Percentiles rank a stretch among this genome's conserved stretches.
These are phyloP conservation scores for Aureobasidium sp. DNA, from an alignment of 2,329 filamentous ascomycete species.

Conservation along the genomic window DNA sequence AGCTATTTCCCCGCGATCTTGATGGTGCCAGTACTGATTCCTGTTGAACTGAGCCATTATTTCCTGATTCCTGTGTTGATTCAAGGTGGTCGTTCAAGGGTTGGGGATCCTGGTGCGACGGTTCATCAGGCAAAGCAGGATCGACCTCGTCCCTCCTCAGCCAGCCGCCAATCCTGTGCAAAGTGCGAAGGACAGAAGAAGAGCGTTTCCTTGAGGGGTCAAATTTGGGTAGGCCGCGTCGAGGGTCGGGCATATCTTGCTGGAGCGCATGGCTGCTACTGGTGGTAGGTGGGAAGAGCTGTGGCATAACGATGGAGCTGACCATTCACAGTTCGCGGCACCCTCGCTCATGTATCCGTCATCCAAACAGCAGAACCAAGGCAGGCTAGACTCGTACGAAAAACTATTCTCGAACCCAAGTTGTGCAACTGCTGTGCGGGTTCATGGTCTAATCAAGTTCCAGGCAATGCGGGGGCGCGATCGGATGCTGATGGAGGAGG, in stretches of 20 bases:
- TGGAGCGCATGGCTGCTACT: slow-evolving; percentile 14
- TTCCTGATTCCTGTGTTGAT: slow-evolving; percentile 7
- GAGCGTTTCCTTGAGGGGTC: slow-evolving; percentile 27
- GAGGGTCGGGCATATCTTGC: slow-evolving; percentile 17
- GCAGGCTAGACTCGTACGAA: slow-evolving; percentile 5
- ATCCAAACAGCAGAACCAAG: background rate
- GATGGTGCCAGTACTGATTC: slow-evolving; percentile 11
- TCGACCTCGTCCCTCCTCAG: slow-evolving; percentile 31
- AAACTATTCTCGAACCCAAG: slow-evolving; percentile 5
- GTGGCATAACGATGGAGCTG: slow-evolving; percentile 20
- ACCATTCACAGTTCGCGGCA: slow-evolving; percentile 11
- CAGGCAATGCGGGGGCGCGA: background rate
- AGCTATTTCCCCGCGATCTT: background rate
- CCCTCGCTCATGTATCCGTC: slow-evolving; percentile 7
- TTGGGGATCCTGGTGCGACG: background rate
- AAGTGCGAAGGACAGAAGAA: slow-evolving; percentile 18
- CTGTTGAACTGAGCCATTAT: slow-evolving; percentile 24
- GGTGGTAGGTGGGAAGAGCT: slow-evolving; percentile 23
- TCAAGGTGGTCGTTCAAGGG: background rate
- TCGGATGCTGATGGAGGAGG: background rate
- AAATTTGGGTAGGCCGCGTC: background rate
- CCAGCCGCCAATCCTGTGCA: slow-evolving; percentile 33
- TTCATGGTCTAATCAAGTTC: background rate
- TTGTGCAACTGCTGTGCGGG: background rate
- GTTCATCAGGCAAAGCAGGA: slow-evolving; percentile 10